These are phyloP conservation scores for Cordyceps militaris DNA, from an alignment of 2,329 filamentous ascomycete genomes.

Conservation along the genomic window DNA sequence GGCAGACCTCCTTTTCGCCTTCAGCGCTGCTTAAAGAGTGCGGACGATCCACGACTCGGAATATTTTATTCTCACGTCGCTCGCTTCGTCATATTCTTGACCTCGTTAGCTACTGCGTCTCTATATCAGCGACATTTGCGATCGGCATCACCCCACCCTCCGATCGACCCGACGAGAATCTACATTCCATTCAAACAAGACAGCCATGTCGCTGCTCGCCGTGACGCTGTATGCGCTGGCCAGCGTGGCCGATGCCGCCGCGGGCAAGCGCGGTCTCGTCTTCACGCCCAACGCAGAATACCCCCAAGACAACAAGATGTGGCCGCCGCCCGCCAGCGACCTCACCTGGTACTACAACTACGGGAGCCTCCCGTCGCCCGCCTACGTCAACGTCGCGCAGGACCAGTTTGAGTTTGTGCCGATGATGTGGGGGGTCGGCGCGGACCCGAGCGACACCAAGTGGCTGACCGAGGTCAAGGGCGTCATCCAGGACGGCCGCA, in stretches of 20 bases:
- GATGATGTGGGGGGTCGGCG: conserved; percentile 65
- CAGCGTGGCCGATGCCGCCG: conserved; percentile 24
- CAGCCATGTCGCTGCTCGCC: conserved; percentile 1
- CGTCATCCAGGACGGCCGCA: conserved; percentile 44
- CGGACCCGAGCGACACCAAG: conserved; percentile 40
- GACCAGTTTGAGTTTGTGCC: conserved; percentile 66
- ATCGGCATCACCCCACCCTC: not conserved
- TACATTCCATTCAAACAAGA: not conserved
- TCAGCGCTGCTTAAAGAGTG: not conserved
- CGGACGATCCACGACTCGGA: not conserved
- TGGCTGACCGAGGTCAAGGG: conserved; percentile 55
- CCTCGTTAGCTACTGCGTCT: not conserved
- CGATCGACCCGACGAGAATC: not conserved
- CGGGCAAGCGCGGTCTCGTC: conserved; percentile 64
- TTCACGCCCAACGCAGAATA: conserved; percentile 52
- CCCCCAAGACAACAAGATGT: conserved; percentile 58
- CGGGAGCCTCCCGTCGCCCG: conserved; percentile 44
- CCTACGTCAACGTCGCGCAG: conserved; percentile 42
- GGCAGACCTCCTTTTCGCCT: conserved; percentile 6
- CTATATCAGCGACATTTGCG: not conserved
- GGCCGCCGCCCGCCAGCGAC: conserved; percentile 48
- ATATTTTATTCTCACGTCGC: not conserved
- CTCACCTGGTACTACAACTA: conserved; percentile 89
- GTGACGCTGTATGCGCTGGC: conserved; percentile 17
- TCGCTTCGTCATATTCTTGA: not conserved